Evolutionary conservation across 108 stramenopile species (phyloP).

Genomic region (Mediolabrus comicus): DNA sequence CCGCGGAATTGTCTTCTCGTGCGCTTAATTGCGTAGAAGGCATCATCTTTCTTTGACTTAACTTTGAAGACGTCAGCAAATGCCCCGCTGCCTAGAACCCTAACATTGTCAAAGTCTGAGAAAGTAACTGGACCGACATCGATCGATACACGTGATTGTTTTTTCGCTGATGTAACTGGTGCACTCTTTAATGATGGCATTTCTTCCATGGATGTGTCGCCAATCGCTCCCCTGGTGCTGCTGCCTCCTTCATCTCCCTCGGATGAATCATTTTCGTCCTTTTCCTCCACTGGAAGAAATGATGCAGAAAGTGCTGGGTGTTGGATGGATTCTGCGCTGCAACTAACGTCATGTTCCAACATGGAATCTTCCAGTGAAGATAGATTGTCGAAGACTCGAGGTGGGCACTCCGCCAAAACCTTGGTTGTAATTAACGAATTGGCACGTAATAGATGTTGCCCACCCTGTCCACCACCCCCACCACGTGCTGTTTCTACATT

Average conservation of each 20-base stretch:
- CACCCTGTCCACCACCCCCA: slow-evolving; percentile 21
- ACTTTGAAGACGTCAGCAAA: slow-evolving; percentile 88
- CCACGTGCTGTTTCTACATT: slow-evolving; percentile 25
- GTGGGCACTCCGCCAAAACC: slow-evolving; percentile 69
- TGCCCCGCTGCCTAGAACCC: slow-evolving; percentile 71
- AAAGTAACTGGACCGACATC: slow-evolving; percentile 33
- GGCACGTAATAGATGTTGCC: slow-evolving; percentile 33
- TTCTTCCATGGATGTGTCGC: slow-evolving; percentile 18
- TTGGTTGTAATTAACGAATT: slow-evolving; percentile 72
- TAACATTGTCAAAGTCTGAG: slow-evolving; percentile 65
- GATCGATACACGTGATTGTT: background rate
- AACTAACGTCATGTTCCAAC: slow-evolving; percentile 60
- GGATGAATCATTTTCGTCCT: slow-evolving; percentile 22
- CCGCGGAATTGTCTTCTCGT: slow-evolving; percentile 82
- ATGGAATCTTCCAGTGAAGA: slow-evolving; percentile 75
- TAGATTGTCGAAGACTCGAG: slow-evolving; percentile 64
- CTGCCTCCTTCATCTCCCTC: slow-evolving; percentile 3
- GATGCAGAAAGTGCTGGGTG: slow-evolving; percentile 17
- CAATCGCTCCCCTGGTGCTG: background rate
- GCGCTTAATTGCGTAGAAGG: slow-evolving; percentile 76
- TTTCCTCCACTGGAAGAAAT: slow-evolving; percentile 28
- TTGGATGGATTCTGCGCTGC: slow-evolving; percentile 17
- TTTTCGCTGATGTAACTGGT: background rate
- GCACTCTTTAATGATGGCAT: background rate
- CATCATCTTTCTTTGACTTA: slow-evolving; percentile 54